Percentiles rank a stretch among this genome's conserved stretches.
Evolutionary conservation across 768 basidiomycete species (phyloP).

Genomic region (Trametes villosa): DNA sequence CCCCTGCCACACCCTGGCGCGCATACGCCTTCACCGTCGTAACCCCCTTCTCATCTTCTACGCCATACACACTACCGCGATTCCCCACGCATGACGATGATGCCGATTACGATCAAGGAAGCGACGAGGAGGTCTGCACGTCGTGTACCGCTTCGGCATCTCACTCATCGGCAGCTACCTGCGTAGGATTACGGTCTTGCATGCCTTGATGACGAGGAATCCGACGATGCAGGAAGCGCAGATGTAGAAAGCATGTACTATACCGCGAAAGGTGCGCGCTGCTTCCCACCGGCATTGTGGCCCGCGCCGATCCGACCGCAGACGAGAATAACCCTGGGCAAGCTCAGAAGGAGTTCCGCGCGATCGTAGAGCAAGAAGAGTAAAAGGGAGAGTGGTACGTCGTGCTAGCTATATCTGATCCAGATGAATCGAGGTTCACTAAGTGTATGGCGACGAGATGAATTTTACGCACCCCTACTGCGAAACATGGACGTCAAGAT

Average conservation of each 20-base stretch:
- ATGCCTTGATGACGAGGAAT: slow-evolving; percentile 91
- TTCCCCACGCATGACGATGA: slow-evolving; percentile 86
- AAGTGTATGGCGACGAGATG: too few relatives aligned
- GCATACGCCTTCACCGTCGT: not conserved
- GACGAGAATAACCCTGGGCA: slow-evolving; percentile 91
- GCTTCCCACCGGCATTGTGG: not conserved
- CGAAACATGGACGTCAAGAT: not conserved
- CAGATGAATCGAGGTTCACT: too few relatives aligned
- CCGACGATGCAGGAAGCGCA: slow-evolving; percentile 75
- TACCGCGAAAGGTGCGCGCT: slow-evolving; percentile 84
- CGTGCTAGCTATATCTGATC: not conserved
- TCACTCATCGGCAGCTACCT: slow-evolving; percentile 10
- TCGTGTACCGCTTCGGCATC: slow-evolving; percentile 18
- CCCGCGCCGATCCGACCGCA: slow-evolving; percentile 36
- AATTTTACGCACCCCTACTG: too few relatives aligned
- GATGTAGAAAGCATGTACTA: slow-evolving; percentile 99
- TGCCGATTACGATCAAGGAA: slow-evolving; percentile 92
- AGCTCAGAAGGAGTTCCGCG: slow-evolving; percentile 86
- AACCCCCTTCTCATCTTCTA: not conserved
- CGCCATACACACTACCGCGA: not conserved
- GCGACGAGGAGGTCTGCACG: slow-evolving; percentile 72
- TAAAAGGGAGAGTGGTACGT: slow-evolving; percentile 92
- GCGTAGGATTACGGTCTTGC: slow-evolving; percentile 91
- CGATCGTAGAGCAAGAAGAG: slow-evolving; percentile 89
- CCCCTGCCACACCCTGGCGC: not conserved